phyloP scores from a whole-genome alignment of 202 grass and related monocot species.

The Saccharum hybrid region DNA sequence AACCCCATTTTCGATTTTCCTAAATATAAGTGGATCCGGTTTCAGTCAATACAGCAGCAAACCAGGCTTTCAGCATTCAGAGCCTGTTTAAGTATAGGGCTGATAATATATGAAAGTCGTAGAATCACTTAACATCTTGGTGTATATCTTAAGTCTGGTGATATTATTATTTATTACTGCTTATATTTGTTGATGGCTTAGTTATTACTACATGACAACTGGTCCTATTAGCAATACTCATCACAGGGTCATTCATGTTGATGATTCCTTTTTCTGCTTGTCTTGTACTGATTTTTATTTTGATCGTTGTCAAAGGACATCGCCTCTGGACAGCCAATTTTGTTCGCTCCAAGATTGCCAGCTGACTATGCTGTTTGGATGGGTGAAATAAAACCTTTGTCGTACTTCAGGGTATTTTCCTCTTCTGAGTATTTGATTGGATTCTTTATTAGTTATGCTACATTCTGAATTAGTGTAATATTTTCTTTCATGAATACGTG shows the following conservation, averaged over 20 bases:
- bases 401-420: conserved; percentile 68
- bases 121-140: neutral
- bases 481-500: conserved; percentile 35
- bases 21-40: neutral
- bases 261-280: neutral
- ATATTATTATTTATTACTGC: neutral
- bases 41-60: neutral
- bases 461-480: conserved; percentile 4
- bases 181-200: neutral
- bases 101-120: neutral
- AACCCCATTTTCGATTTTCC: neutral
- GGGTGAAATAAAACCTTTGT: conserved; percentile 84
- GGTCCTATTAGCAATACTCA: neutral
- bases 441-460: neutral
- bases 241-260: conserved; percentile 9
- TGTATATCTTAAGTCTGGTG: neutral
- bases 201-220: conserved; percentile 5
- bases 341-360: conserved; percentile 90
- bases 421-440: neutral
- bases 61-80: neutral
- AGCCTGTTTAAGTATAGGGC: neutral
- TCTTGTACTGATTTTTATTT: conserved; percentile 18
- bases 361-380: conserved; percentile 97
- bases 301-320: conserved; percentile 69
- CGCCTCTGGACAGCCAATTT: conserved; percentile 74